Percentiles rank a stretch among this genome's conserved stretches.
Evolutionary conservation across 2,329 filamentous ascomycete genomes (phyloP).

Genomic region (Eutypa lata): DNA sequence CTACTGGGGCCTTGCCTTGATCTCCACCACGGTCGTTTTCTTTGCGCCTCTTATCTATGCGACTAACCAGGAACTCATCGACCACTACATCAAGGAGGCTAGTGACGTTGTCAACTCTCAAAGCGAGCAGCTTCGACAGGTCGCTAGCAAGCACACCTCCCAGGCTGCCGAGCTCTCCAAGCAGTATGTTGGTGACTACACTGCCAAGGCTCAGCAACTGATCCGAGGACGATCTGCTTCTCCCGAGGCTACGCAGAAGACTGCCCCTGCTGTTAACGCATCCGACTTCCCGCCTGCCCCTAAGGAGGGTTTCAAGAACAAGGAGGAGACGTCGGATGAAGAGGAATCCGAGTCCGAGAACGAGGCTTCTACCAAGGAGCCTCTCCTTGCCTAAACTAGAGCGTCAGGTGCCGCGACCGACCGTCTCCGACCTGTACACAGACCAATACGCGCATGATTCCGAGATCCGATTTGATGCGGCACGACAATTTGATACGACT

Average conservation of each 20-base stretch:
- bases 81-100: conserved; percentile 57
- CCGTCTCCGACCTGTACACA: neutral
- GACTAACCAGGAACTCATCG: conserved; percentile 68
- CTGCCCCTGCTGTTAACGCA: conserved; percentile 30
- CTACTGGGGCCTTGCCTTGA: conserved; percentile 64
- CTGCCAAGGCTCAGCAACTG: conserved; percentile 63
- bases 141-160: conserved; percentile 62
- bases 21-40: conserved; percentile 58
- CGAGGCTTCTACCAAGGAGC: conserved; percentile 22
- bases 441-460: conserved; percentile 5
- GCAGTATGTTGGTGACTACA: conserved; percentile 67
- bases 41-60: conserved; percentile 62
- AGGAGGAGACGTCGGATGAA: conserved; percentile 35
- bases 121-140: conserved; percentile 58
- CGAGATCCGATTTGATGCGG: conserved; percentile 13
- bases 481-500: conserved; percentile 20
- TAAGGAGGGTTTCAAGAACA: conserved; percentile 26
- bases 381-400: conserved; percentile 28
- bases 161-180: conserved; percentile 62
- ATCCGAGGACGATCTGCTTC: conserved; percentile 49
- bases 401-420: conserved; percentile 2
- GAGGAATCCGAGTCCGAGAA: conserved; percentile 26
- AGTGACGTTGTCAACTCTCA: conserved; percentile 59
- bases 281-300: conserved; percentile 48
- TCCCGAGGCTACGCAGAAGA: conserved; percentile 39